Evolutionary conservation across 129 eudicot genomes (phyloP).

Genomic region (Lonicera japonica): DNA sequence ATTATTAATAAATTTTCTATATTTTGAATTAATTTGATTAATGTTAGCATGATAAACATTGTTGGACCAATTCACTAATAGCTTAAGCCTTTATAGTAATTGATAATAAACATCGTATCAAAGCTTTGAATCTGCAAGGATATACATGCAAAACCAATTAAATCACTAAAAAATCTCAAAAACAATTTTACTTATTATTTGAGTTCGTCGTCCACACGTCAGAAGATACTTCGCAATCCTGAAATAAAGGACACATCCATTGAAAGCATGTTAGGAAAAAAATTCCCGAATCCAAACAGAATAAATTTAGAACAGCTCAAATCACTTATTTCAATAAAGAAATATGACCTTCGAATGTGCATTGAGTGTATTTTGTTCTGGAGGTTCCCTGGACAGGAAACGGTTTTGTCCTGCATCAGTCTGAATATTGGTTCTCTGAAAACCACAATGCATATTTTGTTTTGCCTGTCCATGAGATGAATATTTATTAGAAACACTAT

Average conservation of each 20-base stretch:
- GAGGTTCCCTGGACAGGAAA: neutral
- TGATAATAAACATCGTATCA: too few relatives aligned
- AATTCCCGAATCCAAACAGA: neutral
- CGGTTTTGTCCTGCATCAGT: neutral
- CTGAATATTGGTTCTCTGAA: neutral
- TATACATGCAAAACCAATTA: too few relatives aligned
- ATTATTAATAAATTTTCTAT: too few relatives aligned
- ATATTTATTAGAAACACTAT: too few relatives aligned
- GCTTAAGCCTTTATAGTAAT: too few relatives aligned
- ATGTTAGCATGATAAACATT: too few relatives aligned
- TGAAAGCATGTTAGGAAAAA: neutral
- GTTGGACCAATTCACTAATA: too few relatives aligned
- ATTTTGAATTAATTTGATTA: too few relatives aligned
- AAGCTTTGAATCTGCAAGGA: too few relatives aligned
- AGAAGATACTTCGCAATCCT: slow-evolving; percentile 2
- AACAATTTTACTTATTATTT: neutral
- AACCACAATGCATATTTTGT: neutral
- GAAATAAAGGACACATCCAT: neutral
- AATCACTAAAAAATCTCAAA: neutral
- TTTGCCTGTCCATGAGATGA: neutral
- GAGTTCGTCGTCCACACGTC: neutral
- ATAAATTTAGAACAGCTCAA: neutral
- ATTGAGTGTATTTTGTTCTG: neutral
- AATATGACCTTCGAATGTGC: neutral
- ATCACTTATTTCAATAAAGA: neutral